These are phyloP conservation scores for Cutaneotrichosporon cavernicola DNA, from an alignment of 1,284 basidiomycete species.

Conservation along the genomic window DNA sequence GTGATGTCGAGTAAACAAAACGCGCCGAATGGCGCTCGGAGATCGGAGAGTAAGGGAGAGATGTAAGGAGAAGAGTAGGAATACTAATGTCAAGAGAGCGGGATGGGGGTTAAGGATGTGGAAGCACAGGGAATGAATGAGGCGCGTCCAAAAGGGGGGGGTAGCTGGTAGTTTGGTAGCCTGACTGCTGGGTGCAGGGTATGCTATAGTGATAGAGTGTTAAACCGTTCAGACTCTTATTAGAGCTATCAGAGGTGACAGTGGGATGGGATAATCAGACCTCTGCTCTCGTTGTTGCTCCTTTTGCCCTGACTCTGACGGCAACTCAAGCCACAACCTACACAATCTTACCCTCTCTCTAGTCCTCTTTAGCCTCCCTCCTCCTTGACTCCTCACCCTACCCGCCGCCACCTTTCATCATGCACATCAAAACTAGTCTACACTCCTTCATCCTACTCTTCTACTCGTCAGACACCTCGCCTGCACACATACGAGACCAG, in stretches of 20 bases:
- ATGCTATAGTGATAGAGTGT: no score
- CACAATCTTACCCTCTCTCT: neutral
- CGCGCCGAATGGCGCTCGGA: conserved; percentile 5
- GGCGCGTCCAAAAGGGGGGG: no score
- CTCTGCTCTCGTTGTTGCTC: no score
- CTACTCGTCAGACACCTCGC: conserved; percentile 26
- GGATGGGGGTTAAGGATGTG: neutral
- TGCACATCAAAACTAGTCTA: neutral
- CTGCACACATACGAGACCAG: conserved; percentile 44
- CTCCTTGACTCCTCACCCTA: neutral
- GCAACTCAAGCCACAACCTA: no score
- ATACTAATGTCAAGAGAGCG: neutral
- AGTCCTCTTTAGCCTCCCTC: neutral
- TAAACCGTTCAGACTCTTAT: no score
- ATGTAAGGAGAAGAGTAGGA: neutral
- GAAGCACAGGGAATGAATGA: no score
- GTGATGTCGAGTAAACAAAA: neutral
- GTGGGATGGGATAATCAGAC: no score
- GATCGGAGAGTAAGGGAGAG: neutral
- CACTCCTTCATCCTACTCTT: neutral
- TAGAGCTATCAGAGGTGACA: no score
- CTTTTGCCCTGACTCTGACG: no score
- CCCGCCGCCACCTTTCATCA: neutral
- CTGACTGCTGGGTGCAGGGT: no score
- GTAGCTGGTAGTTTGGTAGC: no score